Percentiles rank a stretch among this genome's conserved stretches.
phyloP scores from a whole-genome alignment of 1,284 basidiomycete genomes.

The Kalmanozyma brasiliensis region DNA sequence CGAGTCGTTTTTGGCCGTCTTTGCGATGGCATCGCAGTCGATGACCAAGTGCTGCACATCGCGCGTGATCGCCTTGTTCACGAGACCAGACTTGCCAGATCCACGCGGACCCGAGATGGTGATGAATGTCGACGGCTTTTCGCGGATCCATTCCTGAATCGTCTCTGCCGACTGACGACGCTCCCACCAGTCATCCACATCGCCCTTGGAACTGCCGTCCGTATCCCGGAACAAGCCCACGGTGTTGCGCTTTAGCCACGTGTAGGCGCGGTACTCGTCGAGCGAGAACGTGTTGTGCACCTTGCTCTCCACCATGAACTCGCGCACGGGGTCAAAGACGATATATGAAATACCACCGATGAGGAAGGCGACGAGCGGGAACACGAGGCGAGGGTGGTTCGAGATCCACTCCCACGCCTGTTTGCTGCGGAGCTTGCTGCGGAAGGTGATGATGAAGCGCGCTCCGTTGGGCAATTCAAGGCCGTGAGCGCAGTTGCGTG shows the following conservation, averaged over 20 bases:
- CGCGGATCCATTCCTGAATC: constrained; percentile 78
- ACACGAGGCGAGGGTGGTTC: constrained; percentile 83
- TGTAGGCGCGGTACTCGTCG: constrained; percentile 41
- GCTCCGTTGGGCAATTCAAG: constrained; percentile 72
- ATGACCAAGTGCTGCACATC: constrained; percentile 71
- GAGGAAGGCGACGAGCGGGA: constrained; percentile 86
- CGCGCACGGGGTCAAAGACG: constrained; percentile 89
- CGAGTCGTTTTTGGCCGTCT: constrained; percentile 75
- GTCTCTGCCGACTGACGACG: constrained; percentile 79
- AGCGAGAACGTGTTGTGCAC: constrained; percentile 79
- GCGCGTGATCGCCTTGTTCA: constrained; percentile 71
- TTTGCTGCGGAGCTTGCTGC: constrained; percentile 80
- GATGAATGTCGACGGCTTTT: constrained; percentile 78
- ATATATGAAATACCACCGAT: constrained; percentile 86
- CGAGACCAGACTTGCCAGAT: constrained; percentile 83
- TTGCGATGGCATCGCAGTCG: constrained; percentile 82
- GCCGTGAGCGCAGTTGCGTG: constrained; percentile 87
- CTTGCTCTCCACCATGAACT: constrained; percentile 83
- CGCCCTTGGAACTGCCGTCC: constrained; percentile 42
- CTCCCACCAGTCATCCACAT: constrained; percentile 79
- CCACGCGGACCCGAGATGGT: constrained; percentile 90
- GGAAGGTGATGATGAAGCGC: constrained; percentile 76
- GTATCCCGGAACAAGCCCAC: constrained; percentile 47
- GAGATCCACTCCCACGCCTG: constrained; percentile 83
- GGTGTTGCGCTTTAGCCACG: constrained; percentile 56